Conservation (phyloP, 176 grass and related monocot genomes). For the Miscanthus lutarioriparius region DNA sequence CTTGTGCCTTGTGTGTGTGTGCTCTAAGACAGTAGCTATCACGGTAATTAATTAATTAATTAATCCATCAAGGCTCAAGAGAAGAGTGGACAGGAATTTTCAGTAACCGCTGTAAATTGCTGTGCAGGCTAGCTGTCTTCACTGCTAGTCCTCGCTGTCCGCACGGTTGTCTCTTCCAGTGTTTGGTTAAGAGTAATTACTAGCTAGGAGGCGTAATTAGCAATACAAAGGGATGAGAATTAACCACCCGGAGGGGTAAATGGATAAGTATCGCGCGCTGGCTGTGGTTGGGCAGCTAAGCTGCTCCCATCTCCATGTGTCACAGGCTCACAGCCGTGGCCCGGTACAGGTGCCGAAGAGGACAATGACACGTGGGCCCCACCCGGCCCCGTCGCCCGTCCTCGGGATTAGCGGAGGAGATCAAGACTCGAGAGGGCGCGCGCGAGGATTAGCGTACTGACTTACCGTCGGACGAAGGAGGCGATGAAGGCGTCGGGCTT, state of each 20-base stretch:
- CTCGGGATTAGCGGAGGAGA: background rate
- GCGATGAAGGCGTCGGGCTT: constrained; percentile 78
- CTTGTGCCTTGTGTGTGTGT: background rate
- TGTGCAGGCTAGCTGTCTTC: background rate
- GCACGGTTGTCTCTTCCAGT: background rate
- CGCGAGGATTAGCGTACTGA: background rate
- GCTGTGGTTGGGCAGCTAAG: too few species aligned
- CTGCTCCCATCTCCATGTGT: too few species aligned
- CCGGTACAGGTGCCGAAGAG: background rate
- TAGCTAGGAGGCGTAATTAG: too few species aligned
- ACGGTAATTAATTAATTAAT: too few species aligned
- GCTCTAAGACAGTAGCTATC: too few species aligned
- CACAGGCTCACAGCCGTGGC: too few species aligned
- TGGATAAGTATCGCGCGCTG: background rate
- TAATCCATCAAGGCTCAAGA: too few species aligned
- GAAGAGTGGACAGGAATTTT: background rate
- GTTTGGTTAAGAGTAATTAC: background rate
- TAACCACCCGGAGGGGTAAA: background rate
- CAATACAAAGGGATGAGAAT: background rate
- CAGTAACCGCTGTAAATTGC: background rate
- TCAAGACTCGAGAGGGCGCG: too few species aligned
- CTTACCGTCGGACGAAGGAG: constrained; percentile 64
- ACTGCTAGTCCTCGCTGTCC: background rate
- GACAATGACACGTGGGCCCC: background rate
- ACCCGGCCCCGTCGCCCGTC: background rate